Percentiles rank a stretch among this genome's conserved stretches.
Evolutionary conservation across 2,329 filamentous ascomycete species (phyloP).

Genomic region (Aspergillus texensis): DNA sequence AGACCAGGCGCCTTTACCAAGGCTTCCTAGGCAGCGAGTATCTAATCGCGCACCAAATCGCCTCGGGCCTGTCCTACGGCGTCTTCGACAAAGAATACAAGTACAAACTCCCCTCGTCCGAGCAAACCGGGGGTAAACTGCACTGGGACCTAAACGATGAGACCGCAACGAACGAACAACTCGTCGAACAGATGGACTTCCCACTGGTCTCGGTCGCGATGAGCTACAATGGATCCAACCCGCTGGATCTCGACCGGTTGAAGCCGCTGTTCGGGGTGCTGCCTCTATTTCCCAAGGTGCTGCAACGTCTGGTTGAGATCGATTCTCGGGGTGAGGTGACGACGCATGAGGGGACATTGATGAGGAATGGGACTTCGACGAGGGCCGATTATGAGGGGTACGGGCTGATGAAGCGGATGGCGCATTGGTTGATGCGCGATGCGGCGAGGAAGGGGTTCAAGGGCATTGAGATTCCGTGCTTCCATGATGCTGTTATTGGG

Average conservation of each 20-base stretch:
- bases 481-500: slow-evolving; percentile 8
- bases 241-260: slow-evolving; percentile 3
- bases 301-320: not conserved
- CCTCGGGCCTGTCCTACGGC: slow-evolving; percentile 11
- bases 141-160: slow-evolving; percentile 3
- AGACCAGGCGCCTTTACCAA: slow-evolving; percentile 5
- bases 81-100: slow-evolving; percentile 14
- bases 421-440: slow-evolving; percentile 12
- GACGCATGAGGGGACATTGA: not conserved
- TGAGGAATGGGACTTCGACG: slow-evolving; percentile 12
- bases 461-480: slow-evolving; percentile 8
- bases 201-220: slow-evolving; percentile 11
- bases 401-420: slow-evolving; percentile 11
- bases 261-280: not conserved
- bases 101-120: slow-evolving; percentile 8
- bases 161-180: not conserved
- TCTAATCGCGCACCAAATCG: slow-evolving; percentile 8
- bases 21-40: not conserved
- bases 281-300: not conserved
- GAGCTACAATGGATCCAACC: not conserved
- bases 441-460: slow-evolving; percentile 1
- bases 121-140: not conserved
- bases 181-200: slow-evolving; percentile 12
- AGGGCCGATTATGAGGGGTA: slow-evolving; percentile 3
- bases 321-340: slow-evolving; percentile 5